These are phyloP conservation scores for Atalantia buxifolia DNA, from an alignment of 345 rosid species.

Conservation along the genomic window DNA sequence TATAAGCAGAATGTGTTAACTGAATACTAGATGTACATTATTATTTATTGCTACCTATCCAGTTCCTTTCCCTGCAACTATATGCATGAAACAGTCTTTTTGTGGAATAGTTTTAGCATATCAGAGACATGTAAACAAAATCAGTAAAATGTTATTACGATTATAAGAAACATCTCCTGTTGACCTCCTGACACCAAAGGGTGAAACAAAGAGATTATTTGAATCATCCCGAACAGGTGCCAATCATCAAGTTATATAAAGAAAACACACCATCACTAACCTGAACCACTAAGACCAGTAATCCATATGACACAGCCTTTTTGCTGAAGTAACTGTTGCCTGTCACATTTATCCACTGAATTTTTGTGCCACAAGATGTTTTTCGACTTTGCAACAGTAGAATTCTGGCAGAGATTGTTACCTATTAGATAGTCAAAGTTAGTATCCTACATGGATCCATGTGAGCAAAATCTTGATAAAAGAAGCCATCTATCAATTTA, in stretches of 20 bases:
- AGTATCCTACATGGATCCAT: slow-evolving; percentile 8
- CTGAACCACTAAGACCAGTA: slow-evolving; percentile 88
- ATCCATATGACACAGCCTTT: slow-evolving; percentile 82
- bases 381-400: slow-evolving; percentile 42
- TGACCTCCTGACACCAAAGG: background rate
- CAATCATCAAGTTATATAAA: background rate
- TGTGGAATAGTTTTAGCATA: background rate
- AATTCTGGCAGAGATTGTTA: slow-evolving; percentile 39
- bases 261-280: slow-evolving; percentile 28
- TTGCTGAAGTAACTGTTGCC: slow-evolving; percentile 61
- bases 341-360: slow-evolving; percentile 52
- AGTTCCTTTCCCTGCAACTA: too few relatives aligned
- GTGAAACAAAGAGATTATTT: background rate
- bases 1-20: background rate
- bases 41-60: too few relatives aligned
- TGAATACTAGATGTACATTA: background rate
- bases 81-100: too few relatives aligned
- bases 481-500: background rate
- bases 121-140: background rate
- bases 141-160: background rate
- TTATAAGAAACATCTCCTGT: background rate
- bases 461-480: background rate
- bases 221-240: background rate
- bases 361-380: slow-evolving; percentile 70
- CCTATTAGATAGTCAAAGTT: slow-evolving; percentile 41